Evolutionary conservation across 2,329 filamentous ascomycete genomes (phyloP).

Genomic region (Setomelanomma holmii): DNA sequence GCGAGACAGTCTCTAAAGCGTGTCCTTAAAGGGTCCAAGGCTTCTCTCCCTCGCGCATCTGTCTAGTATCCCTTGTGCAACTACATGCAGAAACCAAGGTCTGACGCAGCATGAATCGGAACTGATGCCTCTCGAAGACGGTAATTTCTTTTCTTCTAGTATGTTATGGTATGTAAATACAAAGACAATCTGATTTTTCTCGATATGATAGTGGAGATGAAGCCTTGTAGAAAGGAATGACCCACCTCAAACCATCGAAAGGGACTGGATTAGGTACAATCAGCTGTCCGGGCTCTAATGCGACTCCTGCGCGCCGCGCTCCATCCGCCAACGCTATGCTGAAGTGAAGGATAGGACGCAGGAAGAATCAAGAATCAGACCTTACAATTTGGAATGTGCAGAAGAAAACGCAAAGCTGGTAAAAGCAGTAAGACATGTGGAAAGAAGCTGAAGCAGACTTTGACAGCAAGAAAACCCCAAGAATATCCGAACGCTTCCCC

Average conservation of each 20-base stretch:
- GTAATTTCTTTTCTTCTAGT: too few relatives aligned
- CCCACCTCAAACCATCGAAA: background rate
- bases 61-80: too few relatives aligned
- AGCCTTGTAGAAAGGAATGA: background rate
- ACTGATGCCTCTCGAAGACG: too few relatives aligned
- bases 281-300: constrained; percentile 7
- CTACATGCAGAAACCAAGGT: too few relatives aligned
- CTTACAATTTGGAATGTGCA: constrained; percentile 18
- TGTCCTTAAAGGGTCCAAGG: too few relatives aligned
- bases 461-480: constrained; percentile 20
- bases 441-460: constrained; percentile 10
- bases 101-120: too few relatives aligned
- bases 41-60: too few relatives aligned
- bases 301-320: constrained; percentile 6
- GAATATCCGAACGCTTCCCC: constrained; percentile 28
- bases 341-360: background rate
- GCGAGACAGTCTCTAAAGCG: too few relatives aligned
- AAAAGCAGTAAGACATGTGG: constrained; percentile 11
- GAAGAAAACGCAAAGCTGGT: constrained; percentile 4
- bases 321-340: constrained; percentile 9
- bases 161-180: too few relatives aligned
- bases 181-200: background rate
- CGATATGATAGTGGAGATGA: background rate
- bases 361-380: background rate
- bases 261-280: constrained; percentile 12